Percentiles rank a stretch among this genome's conserved stretches.
phyloP scores from a whole-genome alignment of 2,329 filamentous ascomycete species.

The Trichophaea hybrida region DNA sequence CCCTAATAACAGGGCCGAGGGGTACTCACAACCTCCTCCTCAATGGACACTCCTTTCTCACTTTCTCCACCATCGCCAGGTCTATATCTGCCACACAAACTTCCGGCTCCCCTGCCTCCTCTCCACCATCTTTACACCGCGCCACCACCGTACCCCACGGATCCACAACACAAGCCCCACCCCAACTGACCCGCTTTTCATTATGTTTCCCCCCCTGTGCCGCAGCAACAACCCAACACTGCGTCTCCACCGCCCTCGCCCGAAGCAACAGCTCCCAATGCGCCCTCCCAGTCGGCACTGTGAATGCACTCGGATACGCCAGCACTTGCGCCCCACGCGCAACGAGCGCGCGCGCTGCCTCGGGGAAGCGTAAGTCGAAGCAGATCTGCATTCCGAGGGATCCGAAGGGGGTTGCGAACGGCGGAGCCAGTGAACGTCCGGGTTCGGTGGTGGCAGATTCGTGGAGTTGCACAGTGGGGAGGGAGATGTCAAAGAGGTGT shows the following conservation, averaged over 20 bases:
- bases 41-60: conserved; percentile 44
- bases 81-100: conserved; percentile 45
- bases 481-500: conserved; percentile 66
- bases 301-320: conserved; percentile 82
- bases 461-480: neutral
- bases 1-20: too few relatives aligned
- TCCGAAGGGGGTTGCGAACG: conserved; percentile 60
- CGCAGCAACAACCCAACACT: conserved; percentile 73
- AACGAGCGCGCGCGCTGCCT: conserved; percentile 54
- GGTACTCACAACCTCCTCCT: conserved; percentile 36
- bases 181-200: conserved; percentile 65
- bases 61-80: conserved; percentile 35
- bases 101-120: conserved; percentile 34
- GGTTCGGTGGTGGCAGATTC: conserved; percentile 36
- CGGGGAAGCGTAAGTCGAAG: conserved; percentile 78
- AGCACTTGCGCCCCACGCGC: conserved; percentile 58
- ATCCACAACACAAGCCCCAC: conserved; percentile 69
- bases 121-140: conserved; percentile 37
- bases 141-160: conserved; percentile 70
- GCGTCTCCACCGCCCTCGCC: conserved; percentile 73
- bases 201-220: conserved; percentile 68
- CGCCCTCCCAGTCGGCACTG: conserved; percentile 64
- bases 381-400: conserved; percentile 70
- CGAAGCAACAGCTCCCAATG: conserved; percentile 75
- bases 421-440: conserved; percentile 48